Evolutionary conservation across 2,329 filamentous ascomycete genomes (phyloP).

Genomic region (Juglanconis juglandina): DNA sequence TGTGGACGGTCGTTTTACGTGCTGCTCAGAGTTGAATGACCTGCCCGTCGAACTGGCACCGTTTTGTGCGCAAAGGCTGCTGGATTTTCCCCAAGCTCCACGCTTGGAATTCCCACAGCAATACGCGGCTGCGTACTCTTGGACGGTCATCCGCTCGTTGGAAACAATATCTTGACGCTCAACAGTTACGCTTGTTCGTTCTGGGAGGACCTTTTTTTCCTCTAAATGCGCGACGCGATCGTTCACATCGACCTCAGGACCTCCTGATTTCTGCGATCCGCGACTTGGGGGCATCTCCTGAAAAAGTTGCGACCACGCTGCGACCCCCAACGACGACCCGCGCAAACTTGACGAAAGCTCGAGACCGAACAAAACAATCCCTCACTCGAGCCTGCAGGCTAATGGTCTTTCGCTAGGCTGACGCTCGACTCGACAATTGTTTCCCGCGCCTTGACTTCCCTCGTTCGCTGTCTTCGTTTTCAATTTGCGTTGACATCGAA

Average conservation of each 20-base stretch:
- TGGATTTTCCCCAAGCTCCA: background rate
- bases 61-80: background rate
- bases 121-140: background rate
- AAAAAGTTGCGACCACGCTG: background rate
- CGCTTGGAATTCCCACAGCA: background rate
- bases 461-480: background rate
- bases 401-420: background rate
- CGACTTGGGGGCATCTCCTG: background rate
- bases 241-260: background rate
- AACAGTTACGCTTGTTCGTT: background rate
- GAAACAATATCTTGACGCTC: background rate
- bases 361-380: background rate
- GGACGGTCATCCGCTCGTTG: background rate
- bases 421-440: background rate
- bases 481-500: background rate
- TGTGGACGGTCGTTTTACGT: background rate
- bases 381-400: slow-evolving; percentile 4
- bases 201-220: background rate
- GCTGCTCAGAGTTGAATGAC: background rate
- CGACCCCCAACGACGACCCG: background rate
- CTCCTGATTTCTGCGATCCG: background rate
- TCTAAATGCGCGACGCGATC: background rate
- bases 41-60: background rate
- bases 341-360: background rate
- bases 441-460: background rate